Evolutionary conservation across 768 basidiomycete species (phyloP).

Genomic region (Suillus placidus): DNA sequence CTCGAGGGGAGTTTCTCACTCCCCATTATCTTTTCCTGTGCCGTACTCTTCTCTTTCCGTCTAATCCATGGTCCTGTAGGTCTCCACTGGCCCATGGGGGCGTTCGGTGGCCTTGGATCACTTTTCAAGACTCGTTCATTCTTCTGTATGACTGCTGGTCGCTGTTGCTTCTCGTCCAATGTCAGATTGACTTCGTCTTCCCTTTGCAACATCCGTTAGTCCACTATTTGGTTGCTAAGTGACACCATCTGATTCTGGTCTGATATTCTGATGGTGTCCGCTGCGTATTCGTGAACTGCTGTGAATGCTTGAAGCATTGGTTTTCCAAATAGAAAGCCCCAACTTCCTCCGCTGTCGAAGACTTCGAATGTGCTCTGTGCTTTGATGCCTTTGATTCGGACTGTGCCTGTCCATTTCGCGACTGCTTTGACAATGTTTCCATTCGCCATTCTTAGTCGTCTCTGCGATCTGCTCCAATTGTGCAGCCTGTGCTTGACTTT

Average conservation of each 20-base stretch:
- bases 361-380: conserved; percentile 9
- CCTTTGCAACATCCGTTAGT: neutral
- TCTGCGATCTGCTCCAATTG: conserved; percentile 14
- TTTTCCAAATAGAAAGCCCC: conserved; percentile 35
- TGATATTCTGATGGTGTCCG: neutral
- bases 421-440: conserved; percentile 16
- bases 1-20: neutral
- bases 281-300: conserved; percentile 29
- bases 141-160: no score
- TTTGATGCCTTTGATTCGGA: neutral
- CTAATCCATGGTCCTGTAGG: neutral
- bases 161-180: neutral
- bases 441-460: conserved; percentile 37
- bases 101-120: neutral
- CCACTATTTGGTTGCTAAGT: neutral
- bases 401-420: conserved; percentile 13
- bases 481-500: conserved; percentile 15
- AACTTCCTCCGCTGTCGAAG: conserved; percentile 28
- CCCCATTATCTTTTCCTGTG: neutral
- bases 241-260: rapidly evolving
- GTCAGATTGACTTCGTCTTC: neutral
- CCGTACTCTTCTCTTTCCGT: neutral
- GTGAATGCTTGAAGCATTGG: conserved; percentile 24
- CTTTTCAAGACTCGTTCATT: no score
- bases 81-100: neutral